Base-by-base conservation (phyloP, 225 moss, liverwort and hornwort species). In the Pseudisothecium myosuroides region DNA sequence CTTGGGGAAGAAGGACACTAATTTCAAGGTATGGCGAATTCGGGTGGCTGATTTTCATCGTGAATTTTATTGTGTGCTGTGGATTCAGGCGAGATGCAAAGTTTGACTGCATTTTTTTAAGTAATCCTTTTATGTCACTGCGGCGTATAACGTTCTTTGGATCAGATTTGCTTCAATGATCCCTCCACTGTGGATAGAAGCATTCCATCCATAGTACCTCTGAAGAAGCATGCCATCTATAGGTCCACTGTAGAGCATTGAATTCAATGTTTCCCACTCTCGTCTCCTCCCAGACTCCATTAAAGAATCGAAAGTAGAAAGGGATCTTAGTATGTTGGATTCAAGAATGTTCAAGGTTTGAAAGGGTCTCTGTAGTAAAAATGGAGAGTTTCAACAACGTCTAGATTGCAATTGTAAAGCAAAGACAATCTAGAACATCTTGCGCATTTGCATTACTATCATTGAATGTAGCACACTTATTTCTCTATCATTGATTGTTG, bases 21-120 rank as follows among this genome's bases (percentile, higher is more conserved):
- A 95, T 86, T 98, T 98, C 76, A 94, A 98, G 98, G 97, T 94
- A 78, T 55, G 77, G 43, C 54, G 81, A 83, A 32, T 27, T 61
- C 26, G 39, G 28, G 79, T 58, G 27, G n/a, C 56, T 79, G 56
- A 17, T 79, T 56, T 78, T 78, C 56, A n/a, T 6, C n/a, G n/a
- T 78, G 56, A 56, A n/a, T 55, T 17, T 26, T 26, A n/a, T 56
- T 78, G n/a, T 54, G n/a, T 67, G 43, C 20, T 27, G 36, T 78
- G 78, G 78, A 10, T 55, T 37, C 55, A 55, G 37, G 37, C 55
- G 78, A 78, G 16, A 78, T 55, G 55, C 78, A 77, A 37, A 3
- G 54, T 37, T 78, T 37, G 24, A 6, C 10, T 14, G 9, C 6
- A 54, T 9, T 50, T 3, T 22, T 14, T 3, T 2, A 23, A 24